Base-by-base conservation (phyloP, 2,329 filamentous ascomycete genomes). In the Corynespora cassiicola region DNA sequence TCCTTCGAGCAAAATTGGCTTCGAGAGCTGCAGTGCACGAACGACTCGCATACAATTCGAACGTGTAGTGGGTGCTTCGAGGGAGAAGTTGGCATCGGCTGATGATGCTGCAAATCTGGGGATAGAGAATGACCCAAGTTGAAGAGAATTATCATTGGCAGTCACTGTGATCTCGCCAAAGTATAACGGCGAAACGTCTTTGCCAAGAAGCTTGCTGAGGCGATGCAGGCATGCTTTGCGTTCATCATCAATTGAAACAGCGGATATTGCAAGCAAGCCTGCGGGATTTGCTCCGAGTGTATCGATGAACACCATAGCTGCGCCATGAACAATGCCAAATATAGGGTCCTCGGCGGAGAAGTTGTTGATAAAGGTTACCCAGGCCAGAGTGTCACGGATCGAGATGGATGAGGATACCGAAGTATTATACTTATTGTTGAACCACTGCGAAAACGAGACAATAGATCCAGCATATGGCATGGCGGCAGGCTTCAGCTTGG, bases 241-340 rank as follows among this genome's bases (percentile, higher is more conserved):
- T 58, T 96, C 89, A 7, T 80, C 73, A 4, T 83, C 75, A 45
- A 97, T 81, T 16, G 82, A 83, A 25, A 84, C 78, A 0, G 84
- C 74, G 25, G 87, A 84, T 6, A 86, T 82, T 0, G 89, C 85
- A 34, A 96, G 77, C 47, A 96, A 77, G 0, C 90, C 91, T 6
- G 94, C 91, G 10, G 95, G 94, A 59, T 97, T 97, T 6, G 94
- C 94, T 21, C 94, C 94, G 11, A 99, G 80, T 2, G 90, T 94
- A 63, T 99, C 95, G 41, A 99, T 87, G 59, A 95, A 99, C 1
- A 99, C 91, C 69, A 96, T 91, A 2, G 91, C 87, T 20, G 94
- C 94, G 45, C 95, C 94, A 58, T 99, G 91, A 2, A 96, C 71
- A 10, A 87, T 68, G 9, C 75, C 73, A 45, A 78, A 76, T 19